A percentile compares a stretch with the other conserved stretches of the same genome.
These are phyloP conservation scores for Russula sp. DNA, from an alignment of 768 basidiomycete species.

Conservation along the genomic window DNA sequence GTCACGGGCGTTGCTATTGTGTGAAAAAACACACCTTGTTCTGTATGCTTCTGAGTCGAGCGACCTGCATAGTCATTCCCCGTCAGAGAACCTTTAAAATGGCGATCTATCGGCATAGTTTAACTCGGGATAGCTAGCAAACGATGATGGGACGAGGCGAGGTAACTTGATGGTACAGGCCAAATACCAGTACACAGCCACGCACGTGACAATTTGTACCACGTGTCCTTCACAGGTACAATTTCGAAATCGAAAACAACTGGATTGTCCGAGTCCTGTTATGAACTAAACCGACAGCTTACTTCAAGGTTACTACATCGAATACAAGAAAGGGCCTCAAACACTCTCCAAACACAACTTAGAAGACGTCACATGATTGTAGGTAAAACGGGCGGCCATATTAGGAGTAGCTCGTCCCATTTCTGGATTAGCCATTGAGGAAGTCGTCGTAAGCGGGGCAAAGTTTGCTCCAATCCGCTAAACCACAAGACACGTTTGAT, in stretches of 20 bases:
- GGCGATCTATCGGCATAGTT: background rate
- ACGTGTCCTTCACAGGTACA: too few species aligned
- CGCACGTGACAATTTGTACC: too few species aligned
- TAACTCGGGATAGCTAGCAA: background rate
- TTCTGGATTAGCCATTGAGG: background rate
- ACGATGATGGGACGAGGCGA: background rate
- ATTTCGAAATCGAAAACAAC: conserved; percentile 25
- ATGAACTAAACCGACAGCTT: background rate
- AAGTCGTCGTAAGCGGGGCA: conserved; percentile 6
- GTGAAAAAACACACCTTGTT: background rate
- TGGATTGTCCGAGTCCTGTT: conserved; percentile 33
- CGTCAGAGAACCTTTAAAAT: background rate
- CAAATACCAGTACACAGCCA: too few species aligned
- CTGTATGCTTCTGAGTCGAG: background rate
- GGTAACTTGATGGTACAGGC: too few species aligned
- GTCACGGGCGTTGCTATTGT: background rate
- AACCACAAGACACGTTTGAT: background rate
- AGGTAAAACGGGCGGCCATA: background rate
- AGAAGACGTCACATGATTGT: too few species aligned
- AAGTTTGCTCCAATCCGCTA: conserved; percentile 16
- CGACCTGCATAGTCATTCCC: background rate
- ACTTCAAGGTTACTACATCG: background rate
- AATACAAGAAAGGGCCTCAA: background rate
- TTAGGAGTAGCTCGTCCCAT: background rate
- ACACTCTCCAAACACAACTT: background rate